phyloP scores from a whole-genome alignment of 106 monocot genomes.

The Acorus calamus region DNA sequence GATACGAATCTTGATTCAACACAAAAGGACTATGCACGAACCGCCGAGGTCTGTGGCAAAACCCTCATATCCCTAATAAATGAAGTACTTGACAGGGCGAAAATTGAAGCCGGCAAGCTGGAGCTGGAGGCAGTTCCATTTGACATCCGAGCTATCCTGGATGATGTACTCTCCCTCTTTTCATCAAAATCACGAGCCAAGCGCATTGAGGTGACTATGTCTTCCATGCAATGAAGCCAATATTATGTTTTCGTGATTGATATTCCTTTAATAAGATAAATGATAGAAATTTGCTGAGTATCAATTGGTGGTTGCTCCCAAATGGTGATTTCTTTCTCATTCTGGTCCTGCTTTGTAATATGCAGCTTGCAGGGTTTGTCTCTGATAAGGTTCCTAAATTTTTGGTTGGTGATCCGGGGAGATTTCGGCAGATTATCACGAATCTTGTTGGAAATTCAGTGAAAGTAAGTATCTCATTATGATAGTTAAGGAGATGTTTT shows the following conservation, averaged over 20 bases:
- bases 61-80: conserved; percentile 87
- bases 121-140: conserved; percentile 88
- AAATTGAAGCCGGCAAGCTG: conserved; percentile 95
- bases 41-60: conserved; percentile 93
- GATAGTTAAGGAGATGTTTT: no score
- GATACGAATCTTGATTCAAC: conserved; percentile 80
- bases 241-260: background rate
- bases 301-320: background rate
- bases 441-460: conserved; percentile 96
- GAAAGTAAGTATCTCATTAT: conserved; percentile 37
- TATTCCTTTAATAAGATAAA: no score
- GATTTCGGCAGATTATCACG: conserved; percentile 93
- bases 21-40: conserved; percentile 88
- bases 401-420: conserved; percentile 85
- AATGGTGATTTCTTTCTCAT: background rate
- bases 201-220: conserved; percentile 62
- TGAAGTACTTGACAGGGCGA: conserved; percentile 94
- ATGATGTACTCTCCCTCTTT: conserved; percentile 87
- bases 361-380: conserved; percentile 92
- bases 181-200: conserved; percentile 78
- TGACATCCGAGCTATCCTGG: conserved; percentile 68
- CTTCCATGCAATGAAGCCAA: no score
- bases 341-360: conserved; percentile 7
- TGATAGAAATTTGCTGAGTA: no score
- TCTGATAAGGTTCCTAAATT: conserved; percentile 68